These are phyloP conservation scores for Umbelopsis vinacea DNA, from an alignment of 192 early-diverging fungal genomes.

Conservation along the genomic window DNA sequence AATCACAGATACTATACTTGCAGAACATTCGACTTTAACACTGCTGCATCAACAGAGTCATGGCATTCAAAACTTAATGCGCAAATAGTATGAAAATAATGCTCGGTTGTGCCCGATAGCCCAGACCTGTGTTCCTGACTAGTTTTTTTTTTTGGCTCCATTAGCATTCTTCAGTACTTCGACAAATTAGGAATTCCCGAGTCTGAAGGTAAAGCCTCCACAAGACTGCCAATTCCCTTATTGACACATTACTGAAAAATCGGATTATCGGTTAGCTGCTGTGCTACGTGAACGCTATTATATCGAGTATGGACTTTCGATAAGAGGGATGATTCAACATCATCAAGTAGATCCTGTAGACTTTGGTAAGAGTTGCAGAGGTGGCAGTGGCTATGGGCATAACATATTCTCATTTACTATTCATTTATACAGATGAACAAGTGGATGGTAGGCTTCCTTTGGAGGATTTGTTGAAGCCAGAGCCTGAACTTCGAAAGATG, in stretches of 20 bases:
- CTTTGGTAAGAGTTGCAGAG: conserved; percentile 49
- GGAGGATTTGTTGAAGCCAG: conserved; percentile 61
- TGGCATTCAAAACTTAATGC: conserved; percentile 60
- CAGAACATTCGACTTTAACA: not conserved
- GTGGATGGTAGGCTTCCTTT: conserved; percentile 74
- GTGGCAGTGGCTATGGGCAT: not conserved
- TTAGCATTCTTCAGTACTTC: conserved; percentile 66
- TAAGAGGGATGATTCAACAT: conserved; percentile 71
- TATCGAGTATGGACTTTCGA: conserved; percentile 71
- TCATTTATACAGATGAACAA: conserved; percentile 45
- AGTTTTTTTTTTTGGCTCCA: not conserved
- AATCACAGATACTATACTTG: too few species aligned
- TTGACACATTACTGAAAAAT: not conserved
- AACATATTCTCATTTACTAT: not conserved
- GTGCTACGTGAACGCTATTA: conserved; percentile 63
- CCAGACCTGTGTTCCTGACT: too few species aligned
- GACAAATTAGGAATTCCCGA: conserved; percentile 57
- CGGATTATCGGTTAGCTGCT: conserved; percentile 29
- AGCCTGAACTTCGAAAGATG: conserved; percentile 66
- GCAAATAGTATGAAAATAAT: conserved; percentile 43
- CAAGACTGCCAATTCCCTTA: conserved; percentile 1
- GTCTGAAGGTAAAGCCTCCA: conserved; percentile 41
- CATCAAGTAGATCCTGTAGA: conserved; percentile 68
- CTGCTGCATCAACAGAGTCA: conserved; percentile 41
- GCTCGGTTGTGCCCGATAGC: not conserved